Evolutionary conservation across 192 early-diverging fungal species (phyloP).

Genomic region (Chytriomyces confervae): DNA sequence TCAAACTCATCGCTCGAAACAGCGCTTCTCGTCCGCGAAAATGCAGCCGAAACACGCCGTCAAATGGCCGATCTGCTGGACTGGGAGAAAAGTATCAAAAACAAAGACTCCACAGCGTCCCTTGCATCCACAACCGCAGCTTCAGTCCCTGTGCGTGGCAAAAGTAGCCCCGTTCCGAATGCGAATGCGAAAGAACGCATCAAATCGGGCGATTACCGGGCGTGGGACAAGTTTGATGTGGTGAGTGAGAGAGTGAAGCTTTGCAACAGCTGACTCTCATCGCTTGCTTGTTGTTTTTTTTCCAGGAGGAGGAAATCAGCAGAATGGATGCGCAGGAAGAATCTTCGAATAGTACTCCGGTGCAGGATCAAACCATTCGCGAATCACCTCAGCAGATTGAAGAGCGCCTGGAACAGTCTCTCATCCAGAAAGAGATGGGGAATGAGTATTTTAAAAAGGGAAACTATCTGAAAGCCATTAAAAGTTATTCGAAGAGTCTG

Average conservation of each 20-base stretch:
- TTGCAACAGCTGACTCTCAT: background rate
- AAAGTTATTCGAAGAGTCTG: constrained; percentile 63
- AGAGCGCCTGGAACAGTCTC: constrained; percentile 38
- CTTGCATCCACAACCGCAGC: background rate
- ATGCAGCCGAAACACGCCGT: constrained; percentile 55
- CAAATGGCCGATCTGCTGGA: constrained; percentile 47
- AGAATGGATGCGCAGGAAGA: no score
- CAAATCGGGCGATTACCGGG: constrained; percentile 41
- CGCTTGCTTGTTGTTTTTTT: background rate
- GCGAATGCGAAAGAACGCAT: constrained; percentile 15
- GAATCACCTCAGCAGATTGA: constrained; percentile 19
- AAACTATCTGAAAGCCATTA: constrained; percentile 48
- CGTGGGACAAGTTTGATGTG: constrained; percentile 57
- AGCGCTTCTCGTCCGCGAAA: constrained; percentile 48
- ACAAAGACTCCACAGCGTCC: constrained; percentile 16
- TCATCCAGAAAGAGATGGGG: constrained; percentile 63
- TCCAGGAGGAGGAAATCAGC: no score
- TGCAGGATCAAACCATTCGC: background rate
- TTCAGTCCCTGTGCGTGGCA: background rate
- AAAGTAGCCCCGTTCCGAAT: background rate
- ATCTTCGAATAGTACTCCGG: background rate
- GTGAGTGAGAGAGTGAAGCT: constrained; percentile 19
- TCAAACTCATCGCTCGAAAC: constrained; percentile 16
- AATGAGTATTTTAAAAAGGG: constrained; percentile 59
- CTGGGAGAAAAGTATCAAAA: constrained; percentile 58